Evolutionary conservation across 228 moss, liverwort and hornwort species (phyloP).

Genomic region (Sphagnum magellanicum): DNA sequence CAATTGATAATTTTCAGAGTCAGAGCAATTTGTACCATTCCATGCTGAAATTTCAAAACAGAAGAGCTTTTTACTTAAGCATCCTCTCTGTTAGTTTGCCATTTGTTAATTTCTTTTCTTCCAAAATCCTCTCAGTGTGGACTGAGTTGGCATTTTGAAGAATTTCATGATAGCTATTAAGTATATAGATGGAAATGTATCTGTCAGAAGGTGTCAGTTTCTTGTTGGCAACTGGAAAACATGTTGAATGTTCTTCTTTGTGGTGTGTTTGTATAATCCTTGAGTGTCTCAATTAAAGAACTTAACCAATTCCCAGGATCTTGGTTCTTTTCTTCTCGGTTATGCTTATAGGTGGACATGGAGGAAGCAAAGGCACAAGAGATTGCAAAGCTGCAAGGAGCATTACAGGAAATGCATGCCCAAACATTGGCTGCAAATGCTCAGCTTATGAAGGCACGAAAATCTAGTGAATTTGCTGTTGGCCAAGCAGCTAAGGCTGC

Average conservation of each 20-base stretch:
- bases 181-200: too few relatives aligned
- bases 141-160: too few relatives aligned
- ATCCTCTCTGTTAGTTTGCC: too few relatives aligned
- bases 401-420: slow-evolving; percentile 59
- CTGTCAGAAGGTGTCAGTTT: background rate
- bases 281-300: background rate
- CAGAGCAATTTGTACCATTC: too few relatives aligned
- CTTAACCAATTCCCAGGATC: background rate
- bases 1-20: too few relatives aligned
- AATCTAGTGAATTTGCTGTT: slow-evolving; percentile 64
- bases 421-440: slow-evolving; percentile 68
- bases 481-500: slow-evolving; percentile 85
- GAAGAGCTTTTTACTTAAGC: too few relatives aligned
- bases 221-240: background rate
- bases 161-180: too few relatives aligned
- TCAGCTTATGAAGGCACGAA: slow-evolving; percentile 67
- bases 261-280: background rate
- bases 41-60: too few relatives aligned
- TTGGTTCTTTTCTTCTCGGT: background rate
- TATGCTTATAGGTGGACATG: slow-evolving; percentile 62
- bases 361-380: slow-evolving; percentile 90
- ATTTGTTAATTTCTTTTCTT: too few relatives aligned
- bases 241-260: background rate
- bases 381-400: slow-evolving; percentile 67
- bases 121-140: too few relatives aligned